Percentiles rank a stretch among this genome's conserved stretches.
phyloP scores from a whole-genome alignment of 2,329 filamentous ascomycete species.

The Claviceps pazoutovae region DNA sequence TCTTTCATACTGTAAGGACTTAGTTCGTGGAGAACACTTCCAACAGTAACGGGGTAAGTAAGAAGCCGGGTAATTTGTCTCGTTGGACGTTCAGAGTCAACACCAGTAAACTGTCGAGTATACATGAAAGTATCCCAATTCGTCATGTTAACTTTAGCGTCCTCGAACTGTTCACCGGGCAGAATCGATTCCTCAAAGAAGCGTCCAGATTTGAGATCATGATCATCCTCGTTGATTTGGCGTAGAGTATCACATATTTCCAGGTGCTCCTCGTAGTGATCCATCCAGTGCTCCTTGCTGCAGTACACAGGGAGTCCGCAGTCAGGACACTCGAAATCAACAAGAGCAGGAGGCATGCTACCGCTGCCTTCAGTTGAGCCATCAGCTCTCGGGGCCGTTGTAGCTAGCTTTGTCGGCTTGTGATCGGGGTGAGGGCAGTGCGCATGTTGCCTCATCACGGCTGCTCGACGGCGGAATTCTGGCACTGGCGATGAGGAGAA shows the following conservation, averaged over 20 bases:
- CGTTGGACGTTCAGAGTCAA: conserved; percentile 83
- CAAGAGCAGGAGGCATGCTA: conserved; percentile 57
- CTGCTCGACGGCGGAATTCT: conserved; percentile 73
- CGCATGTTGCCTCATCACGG: conserved; percentile 84
- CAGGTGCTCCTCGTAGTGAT: conserved; percentile 86
- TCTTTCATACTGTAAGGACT: conserved; percentile 77
- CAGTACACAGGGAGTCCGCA: conserved; percentile 92
- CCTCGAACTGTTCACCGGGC: conserved; percentile 77
- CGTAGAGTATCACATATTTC: conserved; percentile 82
- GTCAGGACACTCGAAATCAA: conserved; percentile 89
- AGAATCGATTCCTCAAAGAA: conserved; percentile 92
- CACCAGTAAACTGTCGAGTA: conserved; percentile 76
- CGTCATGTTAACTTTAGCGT: conserved; percentile 89
- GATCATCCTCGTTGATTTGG: conserved; percentile 96
- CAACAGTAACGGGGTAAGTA: conserved; percentile 87
- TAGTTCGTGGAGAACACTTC: conserved; percentile 82
- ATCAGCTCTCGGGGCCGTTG: conserved; percentile 50
- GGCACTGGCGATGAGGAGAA: conserved; percentile 81
- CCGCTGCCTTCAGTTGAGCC: conserved; percentile 41
- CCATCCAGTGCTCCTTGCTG: conserved; percentile 87
- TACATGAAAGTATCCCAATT: conserved; percentile 98
- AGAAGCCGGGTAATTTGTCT: conserved; percentile 83
- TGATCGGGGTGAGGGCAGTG: conserved; percentile 88
- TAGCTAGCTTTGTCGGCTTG: conserved; percentile 55
- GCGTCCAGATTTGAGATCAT: conserved; percentile 79